Percentiles rank a stretch among this genome's conserved stretches.
phyloP scores from a whole-genome alignment of 1,139 yeast genomes.

The Zhuliangozyma blackwelliae region DNA sequence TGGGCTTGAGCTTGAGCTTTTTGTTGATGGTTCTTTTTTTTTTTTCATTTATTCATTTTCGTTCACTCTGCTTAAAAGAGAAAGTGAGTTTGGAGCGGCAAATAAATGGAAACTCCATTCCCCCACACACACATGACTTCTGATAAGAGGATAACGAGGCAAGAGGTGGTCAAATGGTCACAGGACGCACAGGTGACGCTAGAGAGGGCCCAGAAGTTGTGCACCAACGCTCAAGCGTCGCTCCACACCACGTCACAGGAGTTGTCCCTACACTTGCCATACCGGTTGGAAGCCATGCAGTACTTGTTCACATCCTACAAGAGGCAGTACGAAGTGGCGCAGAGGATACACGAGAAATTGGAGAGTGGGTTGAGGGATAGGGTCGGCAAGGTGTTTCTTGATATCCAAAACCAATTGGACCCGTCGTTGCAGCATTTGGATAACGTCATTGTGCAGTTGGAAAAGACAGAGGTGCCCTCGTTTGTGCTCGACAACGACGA shows the following conservation, averaged over 20 bases:
- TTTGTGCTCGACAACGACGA: constrained; percentile 16
- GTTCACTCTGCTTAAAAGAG: too few species aligned
- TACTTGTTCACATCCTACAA: constrained; percentile 17
- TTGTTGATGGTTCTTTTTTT: too few species aligned
- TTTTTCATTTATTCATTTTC: too few species aligned
- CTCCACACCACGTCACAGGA: constrained; percentile 21
- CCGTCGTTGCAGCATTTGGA: constrained; percentile 25
- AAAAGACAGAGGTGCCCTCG: constrained; percentile 25
- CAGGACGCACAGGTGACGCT: constrained; percentile 28
- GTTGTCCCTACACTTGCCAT: constrained; percentile 21
- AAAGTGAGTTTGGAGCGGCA: too few species aligned
- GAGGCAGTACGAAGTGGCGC: constrained; percentile 13
- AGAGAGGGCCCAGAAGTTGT: constrained; percentile 26
- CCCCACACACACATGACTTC: too few species aligned
- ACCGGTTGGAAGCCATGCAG: constrained; percentile 19
- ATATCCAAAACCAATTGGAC: constrained; percentile 10
- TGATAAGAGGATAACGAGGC: too few species aligned
- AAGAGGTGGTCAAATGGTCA: constrained; percentile 17
- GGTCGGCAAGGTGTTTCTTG: constrained; percentile 4
- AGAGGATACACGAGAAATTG: constrained; percentile 2
- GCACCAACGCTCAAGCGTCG: constrained; percentile 31
- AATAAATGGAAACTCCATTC: too few species aligned
- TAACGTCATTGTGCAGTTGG: constrained; percentile 20
- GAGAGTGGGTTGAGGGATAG: neutral
- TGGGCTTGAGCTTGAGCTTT: too few species aligned